Base-by-base conservation (phyloP, 179 eudicot species). In the Spergularia azorica region DNA sequence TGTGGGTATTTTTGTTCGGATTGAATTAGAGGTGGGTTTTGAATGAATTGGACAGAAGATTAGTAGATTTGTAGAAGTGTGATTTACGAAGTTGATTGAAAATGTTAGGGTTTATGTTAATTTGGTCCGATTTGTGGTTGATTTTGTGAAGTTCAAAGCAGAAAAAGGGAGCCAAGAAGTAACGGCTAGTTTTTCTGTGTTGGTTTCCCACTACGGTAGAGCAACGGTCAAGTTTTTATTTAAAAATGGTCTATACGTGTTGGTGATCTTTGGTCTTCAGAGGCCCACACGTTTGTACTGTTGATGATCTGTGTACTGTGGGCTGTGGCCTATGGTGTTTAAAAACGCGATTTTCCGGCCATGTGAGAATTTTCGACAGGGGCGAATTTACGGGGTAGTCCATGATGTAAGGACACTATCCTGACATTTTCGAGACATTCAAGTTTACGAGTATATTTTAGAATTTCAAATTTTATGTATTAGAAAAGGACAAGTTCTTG, bases 171-270 rank as follows among this genome's bases (percentile, higher is more conserved):
- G 64, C 18, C 26, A 13, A 3, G 15, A 5, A 14, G 26, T 66
- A 81, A 81, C 84, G 84, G 84, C 84, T 81, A 81, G 80, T 77
- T 81, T 80, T 72, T 70, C 71, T 63, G 9, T 61, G 36, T 72
- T 72, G 76, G 66, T 16, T 32, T 43, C 46, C 50, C 63, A 41
- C 66, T 39, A 54, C 1, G n/a, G 21, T n/a, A 12, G 36, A 63
- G 36, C 59, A 79, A 79, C 82, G 79, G 79, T 75, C 79, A 43
- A 26, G 6, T 67, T 67, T 61, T 4, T 0, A 43, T 43, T 43
- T 43, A 4, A 6, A 6, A 43, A 43, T 41, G 21, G 50, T 9
- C 52, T 38, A 14, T 57, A 10, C 21, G 66, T 57, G 36, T 20
- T 41, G 2, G 18, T 48, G 48, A 4, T 6, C 46, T 8, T 43